Base-by-base conservation (phyloP, 1,284 basidiomycete genomes). In the Irpex rosettiformis region DNA sequence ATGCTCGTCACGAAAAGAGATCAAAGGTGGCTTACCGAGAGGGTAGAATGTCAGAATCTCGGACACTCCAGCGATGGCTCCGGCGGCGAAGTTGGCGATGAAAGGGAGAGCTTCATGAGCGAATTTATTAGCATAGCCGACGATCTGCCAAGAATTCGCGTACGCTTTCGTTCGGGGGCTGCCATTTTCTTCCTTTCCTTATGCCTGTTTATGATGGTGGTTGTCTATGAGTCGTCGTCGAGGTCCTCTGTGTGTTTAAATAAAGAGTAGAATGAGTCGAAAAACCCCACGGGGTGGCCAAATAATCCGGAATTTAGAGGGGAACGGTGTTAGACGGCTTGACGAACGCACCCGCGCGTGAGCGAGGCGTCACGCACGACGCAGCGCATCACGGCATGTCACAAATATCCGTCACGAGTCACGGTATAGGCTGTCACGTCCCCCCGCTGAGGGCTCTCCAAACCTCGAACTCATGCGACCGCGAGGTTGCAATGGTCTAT, bases 41-140 rank as follows among this genome's bases (percentile, higher is more conserved):
- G 94, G 94, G 67, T 96, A 94, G 67, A 98, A 94, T 7, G 86
- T 94, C 65, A 97, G 79, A 58, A 99, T 92, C 75, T 99, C 96
- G 6, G 89, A 88, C 56, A 89, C 66, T 27, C 71, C 71, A 16
- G 71, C 71, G 28, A 72, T 70, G 22, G 71, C 71, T 43, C 71
- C 71, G 1, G 71, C 71, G 22, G 69, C 67, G 57, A 72, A 72
- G 63, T 71, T 72, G 43, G 69, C 69, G 57, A 69, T 61, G 63
- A 72, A 72, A 13, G 71, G 71, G 54, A 72, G 62, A 8, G 70
- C 70, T 72, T 47, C 13, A 60, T 27, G 18, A n/a, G n/a, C n/a
- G n/a, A 5, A 40, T 8, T 22, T 52, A 37, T 57, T 25, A 58
- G 51, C 30, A 10, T 28, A 22, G 11, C 40, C 16, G 54, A 29